Evolutionary conservation across 768 basidiomycete genomes (phyloP).

Genomic region (Jaapia argillacea): DNA sequence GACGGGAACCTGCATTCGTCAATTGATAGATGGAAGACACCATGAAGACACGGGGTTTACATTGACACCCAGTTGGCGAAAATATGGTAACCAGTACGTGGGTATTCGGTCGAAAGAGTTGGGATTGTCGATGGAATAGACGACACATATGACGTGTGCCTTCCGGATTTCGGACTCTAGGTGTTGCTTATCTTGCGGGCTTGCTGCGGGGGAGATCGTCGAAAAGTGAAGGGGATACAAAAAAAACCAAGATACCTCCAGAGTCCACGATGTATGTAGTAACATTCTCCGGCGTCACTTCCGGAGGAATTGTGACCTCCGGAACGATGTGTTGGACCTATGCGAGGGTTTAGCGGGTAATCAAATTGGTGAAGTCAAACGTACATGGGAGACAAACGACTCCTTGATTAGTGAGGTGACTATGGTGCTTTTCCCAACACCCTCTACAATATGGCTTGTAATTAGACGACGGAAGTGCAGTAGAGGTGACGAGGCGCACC

Average conservation of each 20-base stretch:
- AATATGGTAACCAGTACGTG: slow-evolving; percentile 95
- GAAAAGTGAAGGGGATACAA: slow-evolving; percentile 1
- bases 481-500: slow-evolving; percentile 36
- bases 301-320: slow-evolving; percentile 96
- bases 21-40: slow-evolving; percentile 7
- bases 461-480: slow-evolving; percentile 4
- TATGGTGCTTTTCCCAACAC: slow-evolving; percentile 96
- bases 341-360: neutral
- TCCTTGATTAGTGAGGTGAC: slow-evolving; percentile 96
- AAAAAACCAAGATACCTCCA: slow-evolving; percentile 51
- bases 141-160: slow-evolving; percentile 96
- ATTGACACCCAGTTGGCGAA: slow-evolving; percentile 92
- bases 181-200: slow-evolving; percentile 76
- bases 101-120: slow-evolving; percentile 96
- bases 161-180: slow-evolving; percentile 93
- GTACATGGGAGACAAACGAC: slow-evolving; percentile 82
- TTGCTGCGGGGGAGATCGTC: slow-evolving; percentile 38
- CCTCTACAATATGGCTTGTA: slow-evolving; percentile 68
- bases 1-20: slow-evolving; percentile 72
- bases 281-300: slow-evolving; percentile 95
- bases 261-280: slow-evolving; percentile 98
- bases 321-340: slow-evolving; percentile 94
- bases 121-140: slow-evolving; percentile 94
- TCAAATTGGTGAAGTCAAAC: slow-evolving; percentile 11
- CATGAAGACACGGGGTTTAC: slow-evolving; percentile 31